Evolutionary conservation across 2,329 filamentous ascomycete species (phyloP).

Genomic region (Diplodia sapinea): DNA sequence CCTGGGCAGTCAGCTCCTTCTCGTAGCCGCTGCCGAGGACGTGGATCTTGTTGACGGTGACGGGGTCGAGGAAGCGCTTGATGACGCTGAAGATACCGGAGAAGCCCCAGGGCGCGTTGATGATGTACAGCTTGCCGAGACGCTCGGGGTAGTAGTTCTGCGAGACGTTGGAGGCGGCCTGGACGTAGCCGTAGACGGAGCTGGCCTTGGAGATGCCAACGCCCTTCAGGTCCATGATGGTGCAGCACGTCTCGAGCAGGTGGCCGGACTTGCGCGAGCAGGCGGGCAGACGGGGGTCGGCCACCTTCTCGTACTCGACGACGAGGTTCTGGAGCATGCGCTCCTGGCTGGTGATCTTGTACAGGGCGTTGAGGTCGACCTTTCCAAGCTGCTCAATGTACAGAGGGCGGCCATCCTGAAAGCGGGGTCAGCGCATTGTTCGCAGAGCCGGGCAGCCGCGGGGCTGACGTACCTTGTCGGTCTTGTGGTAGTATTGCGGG

Average conservation of each 20-base stretch:
- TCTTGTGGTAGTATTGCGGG: constrained; percentile 99
- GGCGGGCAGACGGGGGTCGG: constrained; percentile 90
- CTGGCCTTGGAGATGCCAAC: constrained; percentile 82
- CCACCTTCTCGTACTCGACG: constrained; percentile 95
- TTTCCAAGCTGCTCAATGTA: constrained; percentile 97
- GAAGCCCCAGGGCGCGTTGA: constrained; percentile 98
- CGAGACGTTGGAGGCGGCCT: constrained; percentile 82
- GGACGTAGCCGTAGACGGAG: constrained; percentile 87
- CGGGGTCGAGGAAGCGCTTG: constrained; percentile 94
- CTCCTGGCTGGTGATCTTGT: constrained; percentile 89
- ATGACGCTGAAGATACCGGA: constrained; percentile 81
- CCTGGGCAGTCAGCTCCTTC: constrained; percentile 80
- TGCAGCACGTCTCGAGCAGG: constrained; percentile 96
- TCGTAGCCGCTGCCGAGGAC: constrained; percentile 83
- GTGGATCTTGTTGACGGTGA: constrained; percentile 95
- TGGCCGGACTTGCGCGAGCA: constrained; percentile 90
- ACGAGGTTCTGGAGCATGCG: constrained; percentile 97
- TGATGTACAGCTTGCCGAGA: constrained; percentile 92
- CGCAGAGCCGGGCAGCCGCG: no score
- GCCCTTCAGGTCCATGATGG: constrained; percentile 96
- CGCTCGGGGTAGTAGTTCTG: constrained; percentile 99
- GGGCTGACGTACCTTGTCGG: constrained; percentile 66
- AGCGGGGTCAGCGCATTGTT: constrained; percentile 13
- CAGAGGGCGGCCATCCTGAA: constrained; percentile 88
- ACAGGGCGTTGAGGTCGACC: constrained; percentile 87